These are phyloP conservation scores for Rhododendron henanense DNA, from an alignment of 148 eudicot genomes.

Conservation along the genomic window DNA sequence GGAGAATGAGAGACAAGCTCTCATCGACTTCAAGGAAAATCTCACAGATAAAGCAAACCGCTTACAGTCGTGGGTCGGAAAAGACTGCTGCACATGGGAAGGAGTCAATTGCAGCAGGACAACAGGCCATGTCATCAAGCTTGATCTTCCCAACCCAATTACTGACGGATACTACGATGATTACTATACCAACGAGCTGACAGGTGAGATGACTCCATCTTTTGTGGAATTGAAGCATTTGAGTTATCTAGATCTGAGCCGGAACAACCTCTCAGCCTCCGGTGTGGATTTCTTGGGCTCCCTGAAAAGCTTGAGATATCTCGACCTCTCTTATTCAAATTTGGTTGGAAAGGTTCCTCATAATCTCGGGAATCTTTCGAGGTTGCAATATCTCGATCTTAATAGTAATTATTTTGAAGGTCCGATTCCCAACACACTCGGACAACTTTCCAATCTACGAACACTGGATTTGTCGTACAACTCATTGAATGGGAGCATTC, in stretches of 20 bases:
- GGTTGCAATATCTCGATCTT: background rate
- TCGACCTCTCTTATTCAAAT: background rate
- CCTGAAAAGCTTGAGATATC: background rate
- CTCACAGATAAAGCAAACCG: background rate
- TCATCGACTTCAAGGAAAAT: background rate
- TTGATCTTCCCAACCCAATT: constrained; percentile 3
- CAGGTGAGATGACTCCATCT: background rate
- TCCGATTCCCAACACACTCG: constrained; percentile 1
- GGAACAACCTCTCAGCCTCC: background rate
- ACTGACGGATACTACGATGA: accelerated
- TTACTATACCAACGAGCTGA: background rate
- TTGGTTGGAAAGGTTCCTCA: no score
- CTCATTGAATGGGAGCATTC: no score
- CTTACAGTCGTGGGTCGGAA: constrained; percentile 9
- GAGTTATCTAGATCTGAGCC: background rate
- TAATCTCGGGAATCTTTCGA: no score
- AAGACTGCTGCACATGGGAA: constrained; percentile 14
- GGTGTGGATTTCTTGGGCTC: background rate
- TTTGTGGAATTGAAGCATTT: background rate
- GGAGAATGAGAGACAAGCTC: background rate
- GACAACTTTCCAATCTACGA: no score
- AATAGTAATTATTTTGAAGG: background rate
- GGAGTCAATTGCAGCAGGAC: constrained; percentile 3
- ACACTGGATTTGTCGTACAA: no score
- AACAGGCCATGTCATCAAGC: constrained; percentile 6